Conservation (phyloP, 1,139 yeast genomes). For the Oligophagozyma castellii region DNA sequence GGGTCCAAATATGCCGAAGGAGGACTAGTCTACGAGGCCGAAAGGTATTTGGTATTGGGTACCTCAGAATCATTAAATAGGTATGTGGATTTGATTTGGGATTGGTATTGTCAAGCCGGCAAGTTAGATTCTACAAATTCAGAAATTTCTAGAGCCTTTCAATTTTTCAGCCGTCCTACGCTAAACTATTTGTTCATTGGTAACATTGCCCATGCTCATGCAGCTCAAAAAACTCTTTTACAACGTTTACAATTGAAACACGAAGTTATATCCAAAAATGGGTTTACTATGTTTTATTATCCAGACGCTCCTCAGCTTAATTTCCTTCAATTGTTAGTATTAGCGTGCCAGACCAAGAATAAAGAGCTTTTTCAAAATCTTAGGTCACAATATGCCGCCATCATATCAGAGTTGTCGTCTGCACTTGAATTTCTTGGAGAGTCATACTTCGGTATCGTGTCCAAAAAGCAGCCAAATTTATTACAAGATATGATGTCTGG, state of each 20-base stretch:
- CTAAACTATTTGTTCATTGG: conserved; percentile 54
- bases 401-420: conserved; percentile 26
- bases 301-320: conserved; percentile 34
- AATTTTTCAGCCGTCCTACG: conserved; percentile 47
- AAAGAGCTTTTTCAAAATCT: conserved; percentile 40
- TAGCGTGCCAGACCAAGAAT: conserved; percentile 45
- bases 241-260: conserved; percentile 8
- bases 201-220: conserved; percentile 45
- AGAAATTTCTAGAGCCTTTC: conserved; percentile 30
- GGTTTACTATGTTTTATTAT: conserved; percentile 20
- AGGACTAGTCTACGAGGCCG: conserved; percentile 33
- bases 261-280: conserved; percentile 9
- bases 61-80: conserved; percentile 42
- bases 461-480: conserved; percentile 49
- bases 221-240: conserved; percentile 25
- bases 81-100: conserved; percentile 41
- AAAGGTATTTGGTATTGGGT: conserved; percentile 55
- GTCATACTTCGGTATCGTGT: conserved; percentile 43
- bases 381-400: conserved; percentile 34
- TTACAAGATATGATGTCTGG: conserved; percentile 83
- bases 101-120: conserved; percentile 37
- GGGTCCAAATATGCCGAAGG: conserved; percentile 47
- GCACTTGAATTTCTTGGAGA: conserved; percentile 42
- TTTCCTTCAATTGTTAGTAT: conserved; percentile 54
- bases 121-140: conserved; percentile 22